Conservation (phyloP, 1,284 basidiomycete species). For the Clitocybe nebularis region DNA sequence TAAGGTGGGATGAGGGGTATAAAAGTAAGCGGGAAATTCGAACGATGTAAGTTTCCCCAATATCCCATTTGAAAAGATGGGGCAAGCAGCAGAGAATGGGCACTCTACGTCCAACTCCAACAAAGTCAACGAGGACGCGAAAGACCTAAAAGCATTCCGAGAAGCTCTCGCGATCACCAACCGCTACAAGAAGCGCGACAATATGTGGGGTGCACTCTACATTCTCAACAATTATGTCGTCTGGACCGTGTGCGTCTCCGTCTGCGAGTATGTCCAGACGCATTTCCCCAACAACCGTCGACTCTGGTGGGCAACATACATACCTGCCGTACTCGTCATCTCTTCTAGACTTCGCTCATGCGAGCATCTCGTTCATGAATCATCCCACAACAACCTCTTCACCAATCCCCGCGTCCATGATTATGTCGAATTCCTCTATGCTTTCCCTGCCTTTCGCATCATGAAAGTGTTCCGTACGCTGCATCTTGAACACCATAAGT, state of each 20-base stretch:
- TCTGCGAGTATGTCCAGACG: background rate
- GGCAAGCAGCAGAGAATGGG: too few species aligned
- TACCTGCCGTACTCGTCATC: background rate
- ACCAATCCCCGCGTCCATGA: background rate
- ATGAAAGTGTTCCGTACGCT: background rate
- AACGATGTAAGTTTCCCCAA: too few species aligned
- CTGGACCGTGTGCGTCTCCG: background rate
- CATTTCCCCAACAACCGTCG: background rate
- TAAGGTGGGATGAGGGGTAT: too few species aligned
- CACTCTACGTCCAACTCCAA: too few species aligned
- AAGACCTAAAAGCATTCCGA: too few species aligned
- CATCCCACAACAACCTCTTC: background rate
- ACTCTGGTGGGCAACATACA: background rate
- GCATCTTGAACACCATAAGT: background rate
- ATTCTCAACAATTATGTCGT: constrained; percentile 5
- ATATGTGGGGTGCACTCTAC: background rate
- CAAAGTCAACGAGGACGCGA: too few species aligned
- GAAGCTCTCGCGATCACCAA: too few species aligned
- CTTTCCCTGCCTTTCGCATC: background rate
- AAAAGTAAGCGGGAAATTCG: too few species aligned
- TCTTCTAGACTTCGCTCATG: background rate
- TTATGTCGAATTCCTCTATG: too few species aligned
- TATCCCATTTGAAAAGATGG: too few species aligned
- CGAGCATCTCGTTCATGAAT: background rate
- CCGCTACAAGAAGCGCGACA: constrained; percentile 1